A percentile compares a stretch with the other conserved stretches of the same genome.
Conservation (phyloP, 1,284 basidiomycete species). For the Heliocybe sulcata region DNA sequence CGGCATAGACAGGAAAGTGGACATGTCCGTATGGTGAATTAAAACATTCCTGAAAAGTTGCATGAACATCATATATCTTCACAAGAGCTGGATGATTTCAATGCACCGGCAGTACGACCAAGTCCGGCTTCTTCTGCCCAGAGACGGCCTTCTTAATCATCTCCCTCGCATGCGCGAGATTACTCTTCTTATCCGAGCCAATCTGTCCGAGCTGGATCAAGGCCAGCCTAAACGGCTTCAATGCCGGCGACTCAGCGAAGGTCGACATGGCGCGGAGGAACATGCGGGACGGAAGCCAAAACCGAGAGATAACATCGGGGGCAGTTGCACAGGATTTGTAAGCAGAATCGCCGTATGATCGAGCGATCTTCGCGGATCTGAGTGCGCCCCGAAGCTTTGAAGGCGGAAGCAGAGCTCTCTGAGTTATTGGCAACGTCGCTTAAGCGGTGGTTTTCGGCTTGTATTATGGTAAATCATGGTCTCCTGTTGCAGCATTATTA, state of each 20-base stretch:
- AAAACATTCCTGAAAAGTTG: conserved; percentile 83
- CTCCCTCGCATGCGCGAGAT: conserved; percentile 74
- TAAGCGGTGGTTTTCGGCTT: no score
- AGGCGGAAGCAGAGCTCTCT: no score
- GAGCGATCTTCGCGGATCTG: neutral
- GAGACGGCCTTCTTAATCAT: conserved; percentile 70
- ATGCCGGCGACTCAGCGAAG: conserved; percentile 21
- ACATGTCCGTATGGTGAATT: conserved; percentile 93
- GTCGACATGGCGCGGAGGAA: neutral
- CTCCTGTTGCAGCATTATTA: no score
- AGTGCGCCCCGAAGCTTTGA: no score
- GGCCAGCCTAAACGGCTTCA: conserved; percentile 78
- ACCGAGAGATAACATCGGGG: neutral
- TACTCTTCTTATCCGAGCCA: conserved; percentile 60
- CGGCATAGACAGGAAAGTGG: conserved; percentile 82
- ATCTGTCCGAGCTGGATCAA: conserved; percentile 80
- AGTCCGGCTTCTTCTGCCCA: conserved; percentile 54
- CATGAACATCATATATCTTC: neutral
- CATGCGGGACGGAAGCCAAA: neutral
- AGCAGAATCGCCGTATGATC: neutral
- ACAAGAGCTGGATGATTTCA: neutral
- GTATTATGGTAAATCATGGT: no score
- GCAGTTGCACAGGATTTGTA: neutral
- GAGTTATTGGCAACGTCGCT: no score
- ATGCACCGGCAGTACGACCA: conserved; percentile 85